Evolutionary conservation across 2,329 filamentous ascomycete species (phyloP).

Genomic region (Fusarium verrucosum): DNA sequence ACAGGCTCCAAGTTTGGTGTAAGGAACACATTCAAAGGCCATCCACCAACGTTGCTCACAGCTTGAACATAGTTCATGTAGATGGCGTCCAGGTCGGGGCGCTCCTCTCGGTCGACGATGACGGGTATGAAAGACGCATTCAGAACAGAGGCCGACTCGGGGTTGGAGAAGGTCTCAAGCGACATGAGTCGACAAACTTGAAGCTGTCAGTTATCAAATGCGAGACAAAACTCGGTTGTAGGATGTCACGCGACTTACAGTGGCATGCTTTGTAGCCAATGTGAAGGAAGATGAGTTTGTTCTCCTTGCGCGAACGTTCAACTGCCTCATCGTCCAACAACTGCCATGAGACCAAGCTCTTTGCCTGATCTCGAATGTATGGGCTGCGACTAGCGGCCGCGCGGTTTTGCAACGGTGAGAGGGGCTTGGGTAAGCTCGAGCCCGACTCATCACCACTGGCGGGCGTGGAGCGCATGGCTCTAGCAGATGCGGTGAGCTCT

Average conservation of each 20-base stretch:
- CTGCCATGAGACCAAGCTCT: slow-evolving; percentile 93
- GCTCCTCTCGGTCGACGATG: slow-evolving; percentile 91
- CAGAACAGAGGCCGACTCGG: slow-evolving; percentile 80
- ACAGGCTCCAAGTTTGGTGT: slow-evolving; percentile 93
- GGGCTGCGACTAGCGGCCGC: slow-evolving; percentile 56
- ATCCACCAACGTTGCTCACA: slow-evolving; percentile 87
- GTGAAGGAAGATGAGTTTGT: slow-evolving; percentile 91
- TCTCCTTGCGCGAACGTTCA: slow-evolving; percentile 78
- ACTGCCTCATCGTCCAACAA: slow-evolving; percentile 82
- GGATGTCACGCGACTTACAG: slow-evolving; percentile 67
- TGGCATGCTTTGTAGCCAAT: slow-evolving; percentile 97
- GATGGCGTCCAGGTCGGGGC: slow-evolving; percentile 91
- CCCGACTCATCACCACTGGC: slow-evolving; percentile 35
- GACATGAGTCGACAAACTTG: slow-evolving; percentile 89
- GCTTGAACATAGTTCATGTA: slow-evolving; percentile 99
- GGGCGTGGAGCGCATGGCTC: slow-evolving; percentile 45
- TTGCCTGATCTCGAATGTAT: slow-evolving; percentile 75
- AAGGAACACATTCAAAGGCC: slow-evolving; percentile 96
- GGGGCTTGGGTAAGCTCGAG: slow-evolving; percentile 32
- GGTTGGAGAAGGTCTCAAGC: slow-evolving; percentile 87
- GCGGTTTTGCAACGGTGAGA: slow-evolving; percentile 48
- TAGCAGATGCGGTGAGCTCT: slow-evolving; percentile 51
- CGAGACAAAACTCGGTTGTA: not conserved
- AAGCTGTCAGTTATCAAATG: slow-evolving; percentile 29
- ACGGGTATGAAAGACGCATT: slow-evolving; percentile 91